Evolutionary conservation across 2,329 filamentous ascomycete genomes (phyloP), one percentile per base, ranked within the genome.

Genomic region (Aureobasidium lini): DNA sequence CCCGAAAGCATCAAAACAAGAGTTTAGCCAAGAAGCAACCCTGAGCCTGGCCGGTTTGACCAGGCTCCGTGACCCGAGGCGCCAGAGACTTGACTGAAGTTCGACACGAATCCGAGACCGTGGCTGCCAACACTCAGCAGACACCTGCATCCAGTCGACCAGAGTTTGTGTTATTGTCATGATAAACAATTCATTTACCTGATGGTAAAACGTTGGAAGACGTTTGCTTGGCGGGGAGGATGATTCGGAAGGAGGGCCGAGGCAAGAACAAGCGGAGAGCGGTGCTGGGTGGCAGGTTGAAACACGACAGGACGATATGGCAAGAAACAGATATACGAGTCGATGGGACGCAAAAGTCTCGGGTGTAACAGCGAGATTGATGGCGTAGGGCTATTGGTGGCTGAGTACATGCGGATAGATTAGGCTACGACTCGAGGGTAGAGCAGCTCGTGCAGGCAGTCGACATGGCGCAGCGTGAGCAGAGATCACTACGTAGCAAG

Each of bases 151-250:
- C 11, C 13, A 18, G 15, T 11, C 8, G 28, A 10, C 2, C 28
- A 31, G 43, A 43, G 50, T 43, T 43, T 54, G 18, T 34, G 29
- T 10, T n/a, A 13, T 34, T 32, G 28, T 37, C n/a, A 43, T 23
- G 37, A 29, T 52, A 54, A 54, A 42, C 50, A 54, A 31, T 10
- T 53, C 18, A 39, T 52, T 52, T 54, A 16, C 11, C 3, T 32
- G 50, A 13, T 34, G 37, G n/a, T 23, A n/a, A 15, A 23, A 54
- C 18, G 50, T 54, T 43, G 23, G 23, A 6, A 18, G 34, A 52
- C 49, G 49, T 31, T 23, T 34, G 49, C 50, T 54, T 54, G 50
- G 50, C 50, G 50, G 18, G 50, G 50, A 54, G 50, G 50, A 43
- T 54, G 28, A 23, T 11, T 50, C 37, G 50, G 50, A 11, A 54